These are phyloP conservation scores for Rhododendron williamsianum DNA, from an alignment of 148 eudicot species.

Conservation along the genomic window DNA sequence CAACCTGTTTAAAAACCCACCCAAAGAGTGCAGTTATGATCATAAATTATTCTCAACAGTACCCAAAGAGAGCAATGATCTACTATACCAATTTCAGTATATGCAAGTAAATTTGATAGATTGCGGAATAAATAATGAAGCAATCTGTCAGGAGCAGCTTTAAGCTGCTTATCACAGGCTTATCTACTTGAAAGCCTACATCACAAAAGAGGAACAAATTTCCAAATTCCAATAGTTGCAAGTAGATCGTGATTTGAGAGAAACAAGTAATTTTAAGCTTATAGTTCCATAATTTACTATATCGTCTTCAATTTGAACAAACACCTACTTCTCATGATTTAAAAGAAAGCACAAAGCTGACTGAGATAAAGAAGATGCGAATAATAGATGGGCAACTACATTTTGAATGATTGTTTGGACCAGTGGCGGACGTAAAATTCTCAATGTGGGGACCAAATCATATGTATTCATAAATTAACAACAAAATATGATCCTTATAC, in stretches of 20 bases:
- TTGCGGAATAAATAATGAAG: not conserved
- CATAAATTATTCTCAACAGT: not conserved
- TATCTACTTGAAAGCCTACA: not conserved
- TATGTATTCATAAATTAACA: too few species aligned
- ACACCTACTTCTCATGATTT: too few species aligned
- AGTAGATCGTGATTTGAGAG: not conserved
- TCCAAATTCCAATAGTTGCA: not conserved
- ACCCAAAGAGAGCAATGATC: not conserved
- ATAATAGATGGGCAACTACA: not conserved
- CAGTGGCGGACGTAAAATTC: too few species aligned
- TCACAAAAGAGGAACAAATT: too few species aligned
- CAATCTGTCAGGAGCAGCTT: not conserved
- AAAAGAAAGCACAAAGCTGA: too few species aligned
- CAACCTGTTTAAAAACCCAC: constrained; percentile 29
- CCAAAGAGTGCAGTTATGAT: not conserved
- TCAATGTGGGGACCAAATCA: too few species aligned
- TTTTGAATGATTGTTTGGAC: not conserved
- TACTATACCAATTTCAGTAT: not conserved
- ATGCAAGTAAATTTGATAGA: not conserved
- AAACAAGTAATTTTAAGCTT: not conserved
- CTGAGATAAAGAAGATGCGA: not conserved
- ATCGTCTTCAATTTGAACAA: not conserved
- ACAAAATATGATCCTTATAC: too few species aligned
- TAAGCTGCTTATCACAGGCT: not conserved
- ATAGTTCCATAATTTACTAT: not conserved